A percentile compares a stretch with the other conserved stretches of the same genome.
phyloP scores from a whole-genome alignment of 2,329 filamentous ascomycete species.

The Fusarium circinatum region DNA sequence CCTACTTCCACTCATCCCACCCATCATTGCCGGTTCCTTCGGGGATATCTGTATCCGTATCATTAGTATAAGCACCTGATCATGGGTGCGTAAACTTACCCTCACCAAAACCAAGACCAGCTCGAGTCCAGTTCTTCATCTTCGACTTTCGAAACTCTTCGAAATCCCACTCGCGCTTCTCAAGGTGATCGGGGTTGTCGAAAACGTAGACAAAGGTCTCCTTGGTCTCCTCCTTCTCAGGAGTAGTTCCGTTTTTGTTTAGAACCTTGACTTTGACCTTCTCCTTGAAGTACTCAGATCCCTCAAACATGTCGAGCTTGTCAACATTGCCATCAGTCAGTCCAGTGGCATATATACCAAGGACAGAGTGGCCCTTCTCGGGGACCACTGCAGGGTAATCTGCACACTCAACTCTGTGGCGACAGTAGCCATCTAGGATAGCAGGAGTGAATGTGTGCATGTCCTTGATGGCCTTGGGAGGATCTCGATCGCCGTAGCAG shows the following conservation, averaged over 20 bases:
- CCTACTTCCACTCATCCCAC: slow-evolving; percentile 6
- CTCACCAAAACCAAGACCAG: slow-evolving; percentile 56
- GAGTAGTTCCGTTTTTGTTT: slow-evolving; percentile 51
- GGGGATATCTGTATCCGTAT: slow-evolving; percentile 30
- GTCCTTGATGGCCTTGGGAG: slow-evolving; percentile 60
- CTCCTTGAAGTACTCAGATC: slow-evolving; percentile 73
- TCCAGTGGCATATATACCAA: slow-evolving; percentile 81
- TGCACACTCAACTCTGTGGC: slow-evolving; percentile 72
- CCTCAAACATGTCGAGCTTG: slow-evolving; percentile 86
- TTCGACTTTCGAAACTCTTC: slow-evolving; percentile 83
- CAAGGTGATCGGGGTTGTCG: slow-evolving; percentile 62
- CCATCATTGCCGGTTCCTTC: slow-evolving; percentile 26
- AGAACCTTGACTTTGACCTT: slow-evolving; percentile 64
- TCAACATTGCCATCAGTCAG: slow-evolving; percentile 80
- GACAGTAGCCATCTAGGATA: slow-evolving; percentile 77
- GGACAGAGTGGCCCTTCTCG: slow-evolving; percentile 66
- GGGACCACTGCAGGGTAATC: slow-evolving; percentile 86
- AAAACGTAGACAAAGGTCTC: slow-evolving; percentile 74
- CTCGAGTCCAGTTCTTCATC: slow-evolving; percentile 64
- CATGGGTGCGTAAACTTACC: slow-evolving; percentile 42
- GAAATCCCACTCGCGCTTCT: slow-evolving; percentile 87
- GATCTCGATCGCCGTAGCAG: slow-evolving; percentile 70
- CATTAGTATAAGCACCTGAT: slow-evolving; percentile 12
- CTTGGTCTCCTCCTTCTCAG: slow-evolving; percentile 58
- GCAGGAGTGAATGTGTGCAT: slow-evolving; percentile 77